These are phyloP conservation scores for Thamnidium elegans DNA, from an alignment of 192 early-diverging fungal genomes.

Conservation along the genomic window DNA sequence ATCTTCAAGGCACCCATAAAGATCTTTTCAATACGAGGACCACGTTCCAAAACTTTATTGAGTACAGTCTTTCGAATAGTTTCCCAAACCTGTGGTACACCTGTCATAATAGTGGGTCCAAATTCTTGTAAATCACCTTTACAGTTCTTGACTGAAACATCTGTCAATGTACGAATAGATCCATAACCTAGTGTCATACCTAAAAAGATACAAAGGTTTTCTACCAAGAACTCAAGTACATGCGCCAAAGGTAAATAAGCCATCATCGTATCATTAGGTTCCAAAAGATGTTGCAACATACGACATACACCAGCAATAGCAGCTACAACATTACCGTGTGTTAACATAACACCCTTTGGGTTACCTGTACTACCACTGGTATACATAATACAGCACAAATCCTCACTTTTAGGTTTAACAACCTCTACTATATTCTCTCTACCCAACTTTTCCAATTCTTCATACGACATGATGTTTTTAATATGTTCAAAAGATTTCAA, in stretches of 20 bases:
- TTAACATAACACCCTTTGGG: conserved; percentile 74
- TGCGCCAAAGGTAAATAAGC: conserved; percentile 69
- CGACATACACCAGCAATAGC: conserved; percentile 57
- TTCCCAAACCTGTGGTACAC: conserved; percentile 79
- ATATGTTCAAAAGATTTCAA: conserved; percentile 41
- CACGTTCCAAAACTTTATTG: conserved; percentile 47
- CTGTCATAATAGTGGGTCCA: conserved; percentile 67
- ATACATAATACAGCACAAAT: conserved; percentile 69
- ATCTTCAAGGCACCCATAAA: conserved; percentile 56
- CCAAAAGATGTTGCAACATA: conserved; percentile 41
- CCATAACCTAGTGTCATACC: conserved; percentile 65
- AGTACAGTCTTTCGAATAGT: conserved; percentile 71
- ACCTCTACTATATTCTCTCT: conserved; percentile 44
- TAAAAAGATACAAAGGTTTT: conserved; percentile 44
- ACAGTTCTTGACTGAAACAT: conserved; percentile 45
- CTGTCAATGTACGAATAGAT: conserved; percentile 62
- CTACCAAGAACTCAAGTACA: conserved; percentile 64
- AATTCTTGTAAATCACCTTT: conserved; percentile 72
- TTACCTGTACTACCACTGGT: conserved; percentile 70
- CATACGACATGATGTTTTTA: conserved; percentile 57
- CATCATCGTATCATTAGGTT: conserved; percentile 41
- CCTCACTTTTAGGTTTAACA: conserved; percentile 31
- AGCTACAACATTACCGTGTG: conserved; percentile 65
- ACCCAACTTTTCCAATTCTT: conserved; percentile 64
- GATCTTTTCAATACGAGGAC: conserved; percentile 44